phyloP scores from a whole-genome alignment of 2,329 filamentous ascomycete species.

The Aspergillus pseudonomiae region DNA sequence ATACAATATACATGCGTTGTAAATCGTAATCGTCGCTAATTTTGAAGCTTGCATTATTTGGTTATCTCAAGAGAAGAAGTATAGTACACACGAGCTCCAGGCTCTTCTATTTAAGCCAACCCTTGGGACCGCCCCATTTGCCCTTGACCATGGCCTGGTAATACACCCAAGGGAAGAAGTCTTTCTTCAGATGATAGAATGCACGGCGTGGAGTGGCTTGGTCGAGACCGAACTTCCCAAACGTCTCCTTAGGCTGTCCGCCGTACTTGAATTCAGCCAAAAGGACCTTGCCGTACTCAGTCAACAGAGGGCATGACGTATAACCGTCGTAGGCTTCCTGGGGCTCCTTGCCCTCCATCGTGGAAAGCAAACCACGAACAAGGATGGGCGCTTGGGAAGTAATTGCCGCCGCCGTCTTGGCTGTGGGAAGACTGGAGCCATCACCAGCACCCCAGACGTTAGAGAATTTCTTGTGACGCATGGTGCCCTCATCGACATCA shows the following conservation, averaged over 20 bases:
- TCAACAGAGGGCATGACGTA: conserved; percentile 58
- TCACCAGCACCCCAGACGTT: conserved; percentile 65
- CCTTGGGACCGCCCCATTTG: conserved; percentile 64
- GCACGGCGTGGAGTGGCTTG: conserved; percentile 58
- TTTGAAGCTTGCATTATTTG: neutral
- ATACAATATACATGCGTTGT: neutral
- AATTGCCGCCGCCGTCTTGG: conserved; percentile 59
- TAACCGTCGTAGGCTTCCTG: conserved; percentile 57
- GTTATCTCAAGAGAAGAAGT: neutral
- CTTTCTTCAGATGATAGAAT: conserved; percentile 67
- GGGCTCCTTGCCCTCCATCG: conserved; percentile 50
- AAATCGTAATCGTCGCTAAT: neutral
- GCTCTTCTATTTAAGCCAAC: conserved; percentile 39
- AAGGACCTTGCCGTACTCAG: conserved; percentile 64
- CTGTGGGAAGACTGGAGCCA: conserved; percentile 62
- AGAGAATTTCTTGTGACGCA: conserved; percentile 56
- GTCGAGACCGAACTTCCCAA: conserved; percentile 60
- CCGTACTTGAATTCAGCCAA: conserved; percentile 69
- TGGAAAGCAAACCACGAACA: conserved; percentile 52
- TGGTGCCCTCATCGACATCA: conserved; percentile 59
- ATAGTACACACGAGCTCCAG: neutral
- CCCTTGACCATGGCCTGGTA: conserved; percentile 63
- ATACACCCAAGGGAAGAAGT: conserved; percentile 71
- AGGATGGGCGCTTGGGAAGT: conserved; percentile 56
- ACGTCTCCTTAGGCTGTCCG: conserved; percentile 65